Conservation (phyloP, 148 eudicot species). For the Vaccinium vitisidaea region DNA sequence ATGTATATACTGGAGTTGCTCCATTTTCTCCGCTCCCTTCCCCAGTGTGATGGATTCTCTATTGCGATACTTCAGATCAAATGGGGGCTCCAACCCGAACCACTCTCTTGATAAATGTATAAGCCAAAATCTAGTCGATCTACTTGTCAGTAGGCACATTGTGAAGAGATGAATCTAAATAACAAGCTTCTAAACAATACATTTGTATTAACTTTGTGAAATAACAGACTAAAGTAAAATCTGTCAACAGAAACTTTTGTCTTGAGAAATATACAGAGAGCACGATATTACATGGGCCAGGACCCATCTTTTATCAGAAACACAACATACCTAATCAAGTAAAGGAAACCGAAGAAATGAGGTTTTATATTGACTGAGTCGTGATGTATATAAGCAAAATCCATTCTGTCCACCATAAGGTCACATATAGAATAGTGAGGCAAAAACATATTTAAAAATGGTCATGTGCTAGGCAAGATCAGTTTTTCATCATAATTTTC, state of each 20-base stretch:
- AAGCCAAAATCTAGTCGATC: not conserved
- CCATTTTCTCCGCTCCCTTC: not conserved
- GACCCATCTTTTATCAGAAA: too few relatives aligned
- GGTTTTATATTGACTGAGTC: not conserved
- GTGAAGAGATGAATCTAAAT: not conserved
- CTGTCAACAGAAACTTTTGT: not conserved
- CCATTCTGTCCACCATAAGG: not conserved
- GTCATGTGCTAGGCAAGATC: not conserved
- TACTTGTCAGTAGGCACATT: slow-evolving; percentile 2
- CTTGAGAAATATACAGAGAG: too few relatives aligned
- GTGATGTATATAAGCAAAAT: not conserved
- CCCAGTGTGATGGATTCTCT: not conserved
- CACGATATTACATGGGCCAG: too few relatives aligned
- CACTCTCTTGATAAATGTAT: not conserved
- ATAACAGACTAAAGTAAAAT: not conserved
- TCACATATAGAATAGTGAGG: not conserved
- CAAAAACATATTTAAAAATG: not conserved
- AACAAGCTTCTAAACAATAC: not conserved
- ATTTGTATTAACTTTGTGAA: not conserved
- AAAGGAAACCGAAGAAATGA: not conserved
- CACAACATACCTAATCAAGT: too few relatives aligned
- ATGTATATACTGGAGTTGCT: not conserved
- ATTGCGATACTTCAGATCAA: not conserved
- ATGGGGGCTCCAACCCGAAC: not conserved
- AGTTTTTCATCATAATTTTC: not conserved